These are phyloP conservation scores for Ophiostoma sp. DNA, from an alignment of 2,329 filamentous ascomycete genomes.

Conservation along the genomic window DNA sequence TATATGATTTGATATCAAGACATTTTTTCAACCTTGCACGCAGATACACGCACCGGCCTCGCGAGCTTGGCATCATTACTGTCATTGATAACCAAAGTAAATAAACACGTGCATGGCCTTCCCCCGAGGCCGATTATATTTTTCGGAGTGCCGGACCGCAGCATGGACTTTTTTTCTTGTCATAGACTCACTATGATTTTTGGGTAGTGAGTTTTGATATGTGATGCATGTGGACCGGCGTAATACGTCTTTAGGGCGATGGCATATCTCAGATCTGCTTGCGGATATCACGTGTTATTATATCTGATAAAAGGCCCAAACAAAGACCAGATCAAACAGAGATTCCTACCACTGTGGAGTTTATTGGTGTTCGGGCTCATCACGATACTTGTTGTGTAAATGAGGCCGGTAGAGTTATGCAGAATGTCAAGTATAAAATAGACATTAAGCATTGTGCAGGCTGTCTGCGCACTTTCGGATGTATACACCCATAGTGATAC, in stretches of 20 bases:
- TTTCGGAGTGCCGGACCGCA: neutral
- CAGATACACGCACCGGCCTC: no score
- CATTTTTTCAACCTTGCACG: neutral
- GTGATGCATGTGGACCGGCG: neutral
- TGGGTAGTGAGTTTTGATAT: constrained; percentile 10
- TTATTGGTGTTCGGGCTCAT: no score
- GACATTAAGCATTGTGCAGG: neutral
- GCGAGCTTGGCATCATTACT: no score
- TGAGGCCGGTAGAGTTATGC: neutral
- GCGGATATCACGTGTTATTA: neutral
- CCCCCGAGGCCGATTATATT: neutral
- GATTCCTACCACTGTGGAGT: no score
- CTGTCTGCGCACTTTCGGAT: neutral
- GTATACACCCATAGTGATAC: neutral
- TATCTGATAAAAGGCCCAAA: no score
- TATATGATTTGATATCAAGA: no score
- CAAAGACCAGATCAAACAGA: no score
- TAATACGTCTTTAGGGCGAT: neutral
- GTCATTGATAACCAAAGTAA: neutral
- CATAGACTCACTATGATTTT: neutral
- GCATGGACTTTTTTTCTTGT: no score
- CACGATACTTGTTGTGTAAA: no score
- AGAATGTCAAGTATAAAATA: neutral
- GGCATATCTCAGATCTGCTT: neutral
- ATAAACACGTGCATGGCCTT: neutral